Evolutionary conservation across 441 rosid genomes (phyloP).

Genomic region (Eutrema salsugineum): DNA sequence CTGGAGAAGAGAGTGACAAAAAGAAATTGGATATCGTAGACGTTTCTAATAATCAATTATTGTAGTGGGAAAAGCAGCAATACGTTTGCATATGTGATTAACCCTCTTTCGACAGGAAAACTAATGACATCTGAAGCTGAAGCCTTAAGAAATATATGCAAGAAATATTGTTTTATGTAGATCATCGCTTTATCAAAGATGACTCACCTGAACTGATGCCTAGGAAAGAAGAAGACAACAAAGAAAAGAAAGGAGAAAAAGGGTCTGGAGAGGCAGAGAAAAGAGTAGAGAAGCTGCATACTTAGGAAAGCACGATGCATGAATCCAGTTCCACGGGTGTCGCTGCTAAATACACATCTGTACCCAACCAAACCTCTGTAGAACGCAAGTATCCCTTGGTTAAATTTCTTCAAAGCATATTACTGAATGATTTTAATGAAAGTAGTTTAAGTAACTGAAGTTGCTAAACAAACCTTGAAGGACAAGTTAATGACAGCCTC

Average conservation of each 20-base stretch:
- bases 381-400: not conserved
- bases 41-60: not conserved
- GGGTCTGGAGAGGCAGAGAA: not conserved
- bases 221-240: not conserved
- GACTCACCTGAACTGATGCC: not conserved
- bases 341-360: constrained; percentile 97
- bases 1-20: not conserved
- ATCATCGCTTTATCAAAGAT: not conserved
- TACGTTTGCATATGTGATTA: not conserved
- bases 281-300: constrained; percentile 37
- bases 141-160: not conserved
- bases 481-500: constrained; percentile 82
- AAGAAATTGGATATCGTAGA: not conserved
- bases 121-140: not conserved
- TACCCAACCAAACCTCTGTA: constrained; percentile 95
- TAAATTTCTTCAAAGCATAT: not conserved
- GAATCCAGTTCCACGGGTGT: constrained; percentile 95
- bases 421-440: not conserved
- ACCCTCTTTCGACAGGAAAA: not conserved
- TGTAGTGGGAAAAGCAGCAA: not conserved
- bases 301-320: constrained; percentile 98
- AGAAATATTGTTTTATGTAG: not conserved
- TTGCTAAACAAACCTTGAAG: constrained; percentile 65
- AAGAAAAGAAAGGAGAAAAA: not conserved
- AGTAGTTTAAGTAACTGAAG: not conserved